These are phyloP conservation scores for Ilyonectria sp. DNA, from an alignment of 2,329 filamentous ascomycete species.

Conservation along the genomic window DNA sequence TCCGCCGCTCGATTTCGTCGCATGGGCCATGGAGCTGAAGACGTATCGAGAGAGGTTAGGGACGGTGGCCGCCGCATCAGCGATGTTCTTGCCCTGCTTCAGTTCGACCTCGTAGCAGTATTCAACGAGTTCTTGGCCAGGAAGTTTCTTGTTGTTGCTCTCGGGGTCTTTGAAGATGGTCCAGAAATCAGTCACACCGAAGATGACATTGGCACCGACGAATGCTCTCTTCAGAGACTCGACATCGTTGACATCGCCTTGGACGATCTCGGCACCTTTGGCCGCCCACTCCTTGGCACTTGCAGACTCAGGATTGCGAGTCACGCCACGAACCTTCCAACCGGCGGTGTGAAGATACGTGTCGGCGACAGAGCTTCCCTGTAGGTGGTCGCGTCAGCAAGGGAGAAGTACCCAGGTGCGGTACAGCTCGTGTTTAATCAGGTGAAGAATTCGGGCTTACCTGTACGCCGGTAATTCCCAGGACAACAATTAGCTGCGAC, in stretches of 20 bases:
- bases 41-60: slow-evolving; percentile 29
- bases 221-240: slow-evolving; percentile 29
- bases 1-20: slow-evolving; percentile 35
- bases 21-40: slow-evolving; percentile 31
- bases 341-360: slow-evolving; percentile 25
- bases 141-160: slow-evolving; percentile 9
- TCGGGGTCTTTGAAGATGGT: slow-evolving; percentile 26
- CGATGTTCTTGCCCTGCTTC: slow-evolving; percentile 62
- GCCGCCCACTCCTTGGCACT: slow-evolving; percentile 10
- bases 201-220: slow-evolving; percentile 32
- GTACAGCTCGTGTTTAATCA: background rate
- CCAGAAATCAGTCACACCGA: slow-evolving; percentile 34
- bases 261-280: slow-evolving; percentile 33
- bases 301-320: slow-evolving; percentile 20
- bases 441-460: background rate
- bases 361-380: slow-evolving; percentile 35
- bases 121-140: slow-evolving; percentile 16
- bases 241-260: slow-evolving; percentile 30
- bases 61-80: slow-evolving; percentile 40
- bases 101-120: slow-evolving; percentile 43
- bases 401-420: no score
- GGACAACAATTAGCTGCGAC: slow-evolving; percentile 18
- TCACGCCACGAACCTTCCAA: slow-evolving; percentile 36
- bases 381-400: background rate
- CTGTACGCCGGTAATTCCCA: slow-evolving; percentile 23